Base-by-base conservation (phyloP, 2,329 filamentous ascomycete species). In the Fusarium robinianum region DNA sequence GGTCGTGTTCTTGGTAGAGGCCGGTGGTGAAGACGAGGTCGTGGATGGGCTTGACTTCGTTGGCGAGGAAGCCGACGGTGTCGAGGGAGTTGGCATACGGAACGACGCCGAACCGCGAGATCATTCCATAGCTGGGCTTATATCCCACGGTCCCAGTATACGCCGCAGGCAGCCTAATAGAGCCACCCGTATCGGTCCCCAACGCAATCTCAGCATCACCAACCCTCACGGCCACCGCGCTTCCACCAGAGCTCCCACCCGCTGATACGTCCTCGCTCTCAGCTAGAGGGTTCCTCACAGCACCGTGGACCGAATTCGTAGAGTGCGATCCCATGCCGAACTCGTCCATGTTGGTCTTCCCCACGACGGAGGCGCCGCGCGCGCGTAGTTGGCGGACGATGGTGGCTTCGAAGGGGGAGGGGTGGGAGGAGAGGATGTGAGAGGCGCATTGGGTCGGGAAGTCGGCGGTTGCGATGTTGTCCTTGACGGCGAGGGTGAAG, bases 281-380 rank as follows among this genome's bases (percentile, higher is more conserved):
- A 2, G 62, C 71, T 38, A 72, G 67, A 6, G 70, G 72, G 49
- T 79, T 83, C 38, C 66, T 72, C 5, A 92, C 87, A 1, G 80
- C 65, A 2, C 87, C 88, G 58, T 84, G 82, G 41, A 75, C 70
- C 1, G 89, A 90, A 60, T 85, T 83, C 37, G 72, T 72, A 2
- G 89, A 91, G 58, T 96, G 85, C 7, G 90, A 95, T 3, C 90
- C 90, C 91, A 96, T 96, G 18, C 91, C 90, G 65, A 96, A 96
- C 65, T 95, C 94, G 69, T 97, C 94, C 75, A 97, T 83, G 65
- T 95, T 96, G 3, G 90, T 91, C 68, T 96, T 96, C 6, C 86
- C 87, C 2, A 84, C 76, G 2, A 92, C 66, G 5, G 78, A 66
- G 5, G 81, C 83, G 27, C 85, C 87, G 5, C 79, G 76, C 18